Percentiles rank a stretch among this genome's conserved stretches.
phyloP scores from a whole-genome alignment of 2,329 filamentous ascomycete species.

The Fusarium concolor region DNA sequence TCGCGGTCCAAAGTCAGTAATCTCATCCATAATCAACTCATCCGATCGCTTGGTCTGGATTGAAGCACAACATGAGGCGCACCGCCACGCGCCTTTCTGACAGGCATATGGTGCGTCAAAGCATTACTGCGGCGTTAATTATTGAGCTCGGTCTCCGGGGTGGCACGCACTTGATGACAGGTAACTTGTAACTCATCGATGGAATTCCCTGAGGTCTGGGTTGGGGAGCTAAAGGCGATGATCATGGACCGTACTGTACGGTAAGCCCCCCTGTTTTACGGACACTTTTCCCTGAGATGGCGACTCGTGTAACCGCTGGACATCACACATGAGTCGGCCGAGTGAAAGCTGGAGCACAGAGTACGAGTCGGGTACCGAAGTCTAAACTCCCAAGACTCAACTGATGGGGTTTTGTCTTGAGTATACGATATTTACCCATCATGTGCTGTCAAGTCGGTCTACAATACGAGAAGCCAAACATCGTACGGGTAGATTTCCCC shows the following conservation, averaged over 20 bases:
- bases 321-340: constrained; percentile 31
- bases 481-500: constrained; percentile 7
- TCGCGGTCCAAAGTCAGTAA: constrained; percentile 1
- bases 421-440: constrained; percentile 19
- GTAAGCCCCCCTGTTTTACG: constrained; percentile 28
- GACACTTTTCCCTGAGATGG: constrained; percentile 8
- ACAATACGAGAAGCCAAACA: constrained; percentile 35
- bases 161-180: constrained; percentile 12
- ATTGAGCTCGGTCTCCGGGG: constrained; percentile 19
- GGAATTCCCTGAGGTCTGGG: constrained; percentile 7
- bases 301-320: constrained; percentile 20
- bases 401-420: constrained; percentile 1
- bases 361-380: constrained; percentile 24
- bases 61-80: constrained; percentile 5
- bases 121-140: constrained; percentile 15
- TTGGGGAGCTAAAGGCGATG: constrained; percentile 3
- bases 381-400: constrained; percentile 12
- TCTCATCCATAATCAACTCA: background rate
- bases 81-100: constrained; percentile 6
- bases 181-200: constrained; percentile 6
- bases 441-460: constrained; percentile 25
- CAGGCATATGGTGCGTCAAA: background rate
- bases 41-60: constrained; percentile 3
- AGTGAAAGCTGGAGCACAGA: constrained; percentile 10
- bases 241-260: constrained; percentile 9